These are phyloP conservation scores for Musa schizocarpa DNA, from an alignment of 176 grass and related monocot species.

Conservation along the genomic window DNA sequence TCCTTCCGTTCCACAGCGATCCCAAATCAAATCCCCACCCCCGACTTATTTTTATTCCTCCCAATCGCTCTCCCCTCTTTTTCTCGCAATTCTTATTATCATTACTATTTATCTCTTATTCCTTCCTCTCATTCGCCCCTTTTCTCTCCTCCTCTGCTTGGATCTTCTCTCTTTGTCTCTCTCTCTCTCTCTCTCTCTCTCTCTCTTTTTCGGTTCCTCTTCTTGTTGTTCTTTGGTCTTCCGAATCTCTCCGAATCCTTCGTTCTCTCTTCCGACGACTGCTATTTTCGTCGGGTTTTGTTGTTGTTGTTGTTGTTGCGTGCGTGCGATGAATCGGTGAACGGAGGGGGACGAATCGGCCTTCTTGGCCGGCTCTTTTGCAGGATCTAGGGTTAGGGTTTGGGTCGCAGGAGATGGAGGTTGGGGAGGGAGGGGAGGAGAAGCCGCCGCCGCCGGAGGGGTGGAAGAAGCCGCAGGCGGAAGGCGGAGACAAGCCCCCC, in stretches of 20 bases:
- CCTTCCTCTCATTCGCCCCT: neutral
- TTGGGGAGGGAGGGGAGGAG: neutral
- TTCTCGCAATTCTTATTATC: neutral
- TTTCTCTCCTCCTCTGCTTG: neutral
- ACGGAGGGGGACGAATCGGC: neutral
- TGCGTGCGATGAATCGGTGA: neutral
- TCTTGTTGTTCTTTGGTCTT: neutral
- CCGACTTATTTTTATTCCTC: constrained; percentile 3
- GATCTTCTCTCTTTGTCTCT: neutral
- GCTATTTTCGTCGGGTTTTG: neutral
- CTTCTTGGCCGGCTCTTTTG: too few species aligned
- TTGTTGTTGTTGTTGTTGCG: too few species aligned
- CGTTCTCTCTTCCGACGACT: too few species aligned
- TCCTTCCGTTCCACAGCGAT: neutral
- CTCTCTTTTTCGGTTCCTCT: neutral
- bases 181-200: neutral
- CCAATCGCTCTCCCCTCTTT: neutral
- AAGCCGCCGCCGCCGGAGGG: constrained; percentile 4
- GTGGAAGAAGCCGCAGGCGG: constrained; percentile 9
- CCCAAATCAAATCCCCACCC: neutral
- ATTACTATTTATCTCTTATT: neutral
- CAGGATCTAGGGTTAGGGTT: neutral
- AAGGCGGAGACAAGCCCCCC: constrained; percentile 33
- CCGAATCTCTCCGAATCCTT: neutral
- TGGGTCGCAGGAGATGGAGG: neutral